A percentile compares a stretch with the other conserved stretches of the same genome.
Evolutionary conservation across 1,139 yeast species (phyloP).

Genomic region (Magnusiomyces ingens): DNA sequence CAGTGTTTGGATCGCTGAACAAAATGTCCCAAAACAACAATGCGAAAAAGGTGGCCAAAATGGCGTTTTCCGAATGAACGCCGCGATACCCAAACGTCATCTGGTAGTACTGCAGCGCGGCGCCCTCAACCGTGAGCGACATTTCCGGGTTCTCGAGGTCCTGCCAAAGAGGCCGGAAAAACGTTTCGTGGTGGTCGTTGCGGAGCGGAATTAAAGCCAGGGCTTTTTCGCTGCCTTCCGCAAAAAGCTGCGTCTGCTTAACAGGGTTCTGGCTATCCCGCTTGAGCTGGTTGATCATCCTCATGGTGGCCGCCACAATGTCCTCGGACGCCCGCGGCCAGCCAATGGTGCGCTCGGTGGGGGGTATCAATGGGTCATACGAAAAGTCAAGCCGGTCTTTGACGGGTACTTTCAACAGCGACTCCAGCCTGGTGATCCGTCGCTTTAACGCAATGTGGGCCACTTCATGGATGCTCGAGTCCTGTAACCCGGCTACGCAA

Average conservation of each 20-base stretch:
- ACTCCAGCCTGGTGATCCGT: conserved; percentile 13
- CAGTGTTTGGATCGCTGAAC: conserved; percentile 17
- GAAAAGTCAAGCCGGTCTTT: not conserved
- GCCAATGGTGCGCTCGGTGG: not conserved
- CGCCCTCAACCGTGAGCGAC: conserved; percentile 28
- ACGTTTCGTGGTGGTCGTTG: not conserved
- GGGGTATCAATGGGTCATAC: not conserved
- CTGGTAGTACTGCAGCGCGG: conserved; percentile 30
- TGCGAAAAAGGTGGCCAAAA: conserved; percentile 29
- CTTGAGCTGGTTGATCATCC: not conserved
- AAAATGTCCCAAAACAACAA: conserved; percentile 31
- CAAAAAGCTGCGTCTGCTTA: not conserved
- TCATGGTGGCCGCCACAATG: not conserved
- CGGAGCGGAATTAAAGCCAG: not conserved
- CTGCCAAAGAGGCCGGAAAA: conserved; percentile 8
- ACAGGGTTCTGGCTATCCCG: not conserved
- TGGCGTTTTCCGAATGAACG: conserved; percentile 34
- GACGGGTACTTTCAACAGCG: not conserved
- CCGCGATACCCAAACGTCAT: conserved; percentile 30
- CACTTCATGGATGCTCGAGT: conserved; percentile 18
- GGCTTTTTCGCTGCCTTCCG: not conserved
- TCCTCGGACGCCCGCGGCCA: not conserved
- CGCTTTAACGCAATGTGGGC: conserved; percentile 22
- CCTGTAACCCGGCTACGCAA: conserved; percentile 23
- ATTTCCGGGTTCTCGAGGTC: conserved; percentile 12